Percentiles rank a stretch among this genome's conserved stretches.
Conservation (phyloP, 257 asterid genomes). For the Cruciata laevipes region DNA sequence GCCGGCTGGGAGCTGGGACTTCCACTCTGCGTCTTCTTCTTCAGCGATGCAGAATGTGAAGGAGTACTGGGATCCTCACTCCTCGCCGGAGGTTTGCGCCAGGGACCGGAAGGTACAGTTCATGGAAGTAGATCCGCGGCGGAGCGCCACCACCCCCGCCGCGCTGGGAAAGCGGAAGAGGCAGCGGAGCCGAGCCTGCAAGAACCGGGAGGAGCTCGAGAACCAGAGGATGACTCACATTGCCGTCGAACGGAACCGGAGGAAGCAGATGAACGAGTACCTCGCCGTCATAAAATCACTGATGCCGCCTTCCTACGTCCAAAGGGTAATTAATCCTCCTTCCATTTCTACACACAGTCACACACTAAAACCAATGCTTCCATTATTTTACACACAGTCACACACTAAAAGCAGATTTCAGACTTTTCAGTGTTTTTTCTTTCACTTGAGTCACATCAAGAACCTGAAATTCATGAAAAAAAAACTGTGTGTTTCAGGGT, state of each 20-base stretch:
- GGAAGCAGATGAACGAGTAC: constrained; percentile 44
- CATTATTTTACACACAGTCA: neutral
- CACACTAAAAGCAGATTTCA: neutral
- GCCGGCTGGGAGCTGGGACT: constrained; percentile 14
- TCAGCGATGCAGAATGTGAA: constrained; percentile 18
- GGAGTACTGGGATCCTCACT: constrained; percentile 27
- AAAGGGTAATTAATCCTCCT: constrained; percentile 27
- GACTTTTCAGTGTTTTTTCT: no score
- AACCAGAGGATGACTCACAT: constrained; percentile 48
- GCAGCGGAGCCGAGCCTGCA: constrained; percentile 31
- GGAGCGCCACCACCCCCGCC: constrained; percentile 10
- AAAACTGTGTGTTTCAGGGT: constrained; percentile 43
- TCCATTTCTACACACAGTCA: neutral
- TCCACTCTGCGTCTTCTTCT: constrained; percentile 18
- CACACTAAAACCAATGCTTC: neutral
- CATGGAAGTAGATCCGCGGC: neutral
- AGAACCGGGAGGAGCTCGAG: constrained; percentile 40
- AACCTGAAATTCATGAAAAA: neutral
- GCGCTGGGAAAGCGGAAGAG: constrained; percentile 29
- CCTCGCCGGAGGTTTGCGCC: constrained; percentile 23
- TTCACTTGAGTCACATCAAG: constrained; percentile 12
- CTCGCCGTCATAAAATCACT: constrained; percentile 38
- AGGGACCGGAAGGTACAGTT: neutral
- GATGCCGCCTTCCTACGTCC: constrained; percentile 43
- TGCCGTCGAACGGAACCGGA: constrained; percentile 39